Evolutionary conservation across 495 filamentous ascomycete genomes (phyloP), one percentile per base, ranked within the genome.

Genomic region (Podospora sp.): DNA sequence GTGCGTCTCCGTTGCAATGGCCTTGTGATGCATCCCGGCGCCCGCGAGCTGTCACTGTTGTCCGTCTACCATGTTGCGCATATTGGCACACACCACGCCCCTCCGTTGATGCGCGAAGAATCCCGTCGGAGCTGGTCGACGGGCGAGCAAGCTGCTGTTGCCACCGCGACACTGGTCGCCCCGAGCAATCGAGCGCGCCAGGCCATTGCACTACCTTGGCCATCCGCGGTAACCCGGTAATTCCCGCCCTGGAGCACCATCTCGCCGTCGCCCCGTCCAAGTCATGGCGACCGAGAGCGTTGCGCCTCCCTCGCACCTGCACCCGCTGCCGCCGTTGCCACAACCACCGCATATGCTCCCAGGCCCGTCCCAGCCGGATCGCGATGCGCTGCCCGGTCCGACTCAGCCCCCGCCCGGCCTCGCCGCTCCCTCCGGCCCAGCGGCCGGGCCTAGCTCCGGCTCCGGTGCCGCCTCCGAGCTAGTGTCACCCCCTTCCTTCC

Each of bases 21-120:
- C 65, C 56, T 68, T 75, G 76, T 78, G 69, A 78, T 76, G 76
- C 76, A 73, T 75, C 68, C 36, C 65, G 56, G 67, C 67, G 21
- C 65, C 65, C 63, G 40, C 63, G 65, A 65, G 52, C 63, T 66
- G 68, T 71, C 65, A 63, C 57, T 60, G 58, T 59, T 51, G 22
- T 63, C 40, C 40, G 25, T 61, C 66, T 70, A 75, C 65, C 67
- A 74, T 78, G 76, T 76, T 76, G 73, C 70, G 69, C 69, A 69
- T 66, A 69, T 62, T 64, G 66, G 67, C 68, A 60, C 68, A 66
- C 65, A 58, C 65, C 50, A 60, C 14, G 26, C 56, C 66, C 60
- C 57, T 65, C 67, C 66, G 70, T 75, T 76, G 74, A 76, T 75
- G 76, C 74, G 70, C 67, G 64, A 70, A 68, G 68, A 68, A 40